phyloP scores from a whole-genome alignment of 1,139 yeast genomes.

The Suhomyces bolitotheri region DNA sequence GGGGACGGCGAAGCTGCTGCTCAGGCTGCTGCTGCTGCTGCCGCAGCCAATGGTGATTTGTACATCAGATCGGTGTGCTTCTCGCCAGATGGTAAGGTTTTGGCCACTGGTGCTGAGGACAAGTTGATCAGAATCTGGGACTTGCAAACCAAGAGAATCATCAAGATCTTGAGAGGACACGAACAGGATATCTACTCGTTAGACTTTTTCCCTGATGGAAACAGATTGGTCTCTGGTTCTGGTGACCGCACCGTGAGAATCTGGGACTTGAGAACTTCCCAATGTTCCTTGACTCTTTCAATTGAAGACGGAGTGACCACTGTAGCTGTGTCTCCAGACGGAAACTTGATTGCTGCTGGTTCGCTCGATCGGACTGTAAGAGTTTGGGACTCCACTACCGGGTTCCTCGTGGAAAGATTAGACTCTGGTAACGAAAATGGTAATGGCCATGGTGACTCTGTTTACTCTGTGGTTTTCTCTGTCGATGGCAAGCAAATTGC shows the following conservation, averaged over 20 bases:
- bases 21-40: slow-evolving; percentile 28
- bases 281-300: slow-evolving; percentile 82
- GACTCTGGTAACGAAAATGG: slow-evolving; percentile 86
- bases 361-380: slow-evolving; percentile 93
- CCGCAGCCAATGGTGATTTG: slow-evolving; percentile 68
- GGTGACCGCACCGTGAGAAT: slow-evolving; percentile 96
- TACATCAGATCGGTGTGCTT: slow-evolving; percentile 95
- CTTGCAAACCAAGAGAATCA: slow-evolving; percentile 79
- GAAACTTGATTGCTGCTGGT: slow-evolving; percentile 93
- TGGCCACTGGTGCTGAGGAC: slow-evolving; percentile 99
- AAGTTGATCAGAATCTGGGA: slow-evolving; percentile 97
- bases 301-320: slow-evolving; percentile 98
- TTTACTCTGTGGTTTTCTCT: slow-evolving; percentile 91
- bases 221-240: slow-evolving; percentile 90
- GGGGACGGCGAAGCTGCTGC: slow-evolving; percentile 21
- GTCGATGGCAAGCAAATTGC: slow-evolving; percentile 91
- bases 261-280: slow-evolving; percentile 94
- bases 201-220: slow-evolving; percentile 94
- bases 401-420: slow-evolving; percentile 87
- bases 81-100: slow-evolving; percentile 92
- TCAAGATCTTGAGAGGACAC: slow-evolving; percentile 88
- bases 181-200: slow-evolving; percentile 97
- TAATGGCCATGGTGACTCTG: slow-evolving; percentile 96
- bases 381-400: slow-evolving; percentile 96
- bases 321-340: slow-evolving; percentile 96